Base-by-base conservation (phyloP, 192 early-diverging fungal species). In the Coemansia sp. region DNA sequence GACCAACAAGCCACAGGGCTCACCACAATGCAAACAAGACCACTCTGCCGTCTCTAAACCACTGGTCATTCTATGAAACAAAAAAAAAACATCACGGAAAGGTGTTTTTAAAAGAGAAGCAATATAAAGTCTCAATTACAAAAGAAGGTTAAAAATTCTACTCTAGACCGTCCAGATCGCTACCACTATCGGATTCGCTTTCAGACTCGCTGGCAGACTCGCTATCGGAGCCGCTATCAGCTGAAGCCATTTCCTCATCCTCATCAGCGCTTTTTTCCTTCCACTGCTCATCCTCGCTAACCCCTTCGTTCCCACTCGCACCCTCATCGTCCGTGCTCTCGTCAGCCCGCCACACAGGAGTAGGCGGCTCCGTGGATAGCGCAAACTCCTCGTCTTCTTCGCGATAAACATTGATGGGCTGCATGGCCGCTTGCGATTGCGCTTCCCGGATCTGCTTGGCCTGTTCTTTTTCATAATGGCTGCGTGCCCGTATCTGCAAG, bases 311-410 rank as follows among this genome's bases (percentile, higher is more conserved):
- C 11, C 44, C 69, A 21, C 37, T 40, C 17, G 9, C 34, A 16
- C n/a, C 54, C 49, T 72, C 69, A 5, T 58, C 49, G 8, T 72
- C 69, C 4, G 64, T 68, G 55, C 58, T 65, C 18, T 69, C 62
- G 26, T 65, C 72, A 0, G 71, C 71, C 38, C 60, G 71, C 71
- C 71, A 74, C n/a, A 63, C 71, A 0, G 71, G 71, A 1, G 71
- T 74, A 0, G 52, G 60, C 1, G 64, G 63, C 41, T 58, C 70
- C 0, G 58, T 62, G 18, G 39, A 8, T 10, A 48, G n/a, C 11
- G 6, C 45, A 20, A 34, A 32, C n/a, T 49, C 42, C 2, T 62
- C 64, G 0, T 77, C 68, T 0, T 30, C 36, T 34, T 78, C 69
- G 4, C 37, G 43, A 40, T 78, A 78, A 12, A 71, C 60, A 10